Conservation (phyloP, 495 filamentous ascomycete genomes). For the Tuber umbilicatum region DNA sequence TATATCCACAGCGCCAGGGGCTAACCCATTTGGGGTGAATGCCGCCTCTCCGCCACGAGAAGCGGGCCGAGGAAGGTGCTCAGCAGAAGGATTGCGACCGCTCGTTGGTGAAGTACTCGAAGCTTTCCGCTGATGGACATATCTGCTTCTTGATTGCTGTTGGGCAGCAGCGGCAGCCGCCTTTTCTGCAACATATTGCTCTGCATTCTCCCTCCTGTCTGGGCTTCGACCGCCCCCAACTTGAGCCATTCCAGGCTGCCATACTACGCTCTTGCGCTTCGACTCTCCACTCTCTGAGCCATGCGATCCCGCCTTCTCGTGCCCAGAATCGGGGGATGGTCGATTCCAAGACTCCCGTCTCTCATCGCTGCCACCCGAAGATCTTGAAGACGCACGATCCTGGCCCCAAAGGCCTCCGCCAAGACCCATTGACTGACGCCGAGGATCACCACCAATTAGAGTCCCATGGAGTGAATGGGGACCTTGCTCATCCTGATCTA, state of each 20-base stretch:
- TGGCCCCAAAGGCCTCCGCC: slow-evolving; percentile 25
- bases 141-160: slow-evolving; percentile 46
- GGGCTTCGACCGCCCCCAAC: slow-evolving; percentile 47
- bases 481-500: slow-evolving; percentile 19
- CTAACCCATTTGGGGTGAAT: slow-evolving; percentile 37
- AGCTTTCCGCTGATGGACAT: slow-evolving; percentile 55
- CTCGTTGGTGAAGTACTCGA: slow-evolving; percentile 47
- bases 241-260: slow-evolving; percentile 65
- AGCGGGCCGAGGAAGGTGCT: slow-evolving; percentile 47
- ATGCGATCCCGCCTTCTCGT: slow-evolving; percentile 47
- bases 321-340: slow-evolving; percentile 40
- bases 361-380: slow-evolving; percentile 28
- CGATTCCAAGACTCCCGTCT: slow-evolving; percentile 26
- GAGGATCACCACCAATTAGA: slow-evolving; percentile 24
- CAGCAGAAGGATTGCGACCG: slow-evolving; percentile 34
- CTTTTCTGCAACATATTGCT: slow-evolving; percentile 84
- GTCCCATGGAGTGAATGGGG: slow-evolving; percentile 32
- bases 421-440: slow-evolving; percentile 22
- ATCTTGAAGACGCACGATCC: slow-evolving; percentile 31
- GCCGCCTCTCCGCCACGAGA: slow-evolving; percentile 47
- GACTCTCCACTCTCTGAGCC: slow-evolving; percentile 43
- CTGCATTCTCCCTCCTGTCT: slow-evolving; percentile 50
- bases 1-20: slow-evolving; percentile 47
- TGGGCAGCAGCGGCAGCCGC: slow-evolving; percentile 51
- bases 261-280: slow-evolving; percentile 58